Conservation (phyloP, 169 alveolate genomes). For the Eimeria tenella region DNA sequence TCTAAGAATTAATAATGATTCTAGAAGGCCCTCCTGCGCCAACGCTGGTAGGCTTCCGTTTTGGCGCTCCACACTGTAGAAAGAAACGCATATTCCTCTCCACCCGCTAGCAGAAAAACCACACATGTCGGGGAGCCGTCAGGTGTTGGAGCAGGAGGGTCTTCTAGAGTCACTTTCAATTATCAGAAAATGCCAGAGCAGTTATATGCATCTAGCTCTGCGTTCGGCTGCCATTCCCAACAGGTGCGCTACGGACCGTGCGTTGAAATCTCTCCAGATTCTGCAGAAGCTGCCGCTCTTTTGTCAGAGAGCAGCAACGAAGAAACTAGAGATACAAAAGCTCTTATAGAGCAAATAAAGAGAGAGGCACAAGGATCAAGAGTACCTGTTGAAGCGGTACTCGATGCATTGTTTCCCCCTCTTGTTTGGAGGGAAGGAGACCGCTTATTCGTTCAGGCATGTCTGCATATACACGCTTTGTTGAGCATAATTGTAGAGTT, state of each 20-base stretch:
- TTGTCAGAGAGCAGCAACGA: constrained; percentile 8
- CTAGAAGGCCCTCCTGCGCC: constrained; percentile 64
- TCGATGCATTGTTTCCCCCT: constrained; percentile 75
- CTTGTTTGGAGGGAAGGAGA: constrained; percentile 68
- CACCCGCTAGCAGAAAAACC: background rate
- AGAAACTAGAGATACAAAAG: constrained; percentile 40
- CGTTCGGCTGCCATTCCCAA: background rate
- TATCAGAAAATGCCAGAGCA: background rate
- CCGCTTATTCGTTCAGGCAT: constrained; percentile 62
- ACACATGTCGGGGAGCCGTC: background rate
- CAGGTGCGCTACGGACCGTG: constrained; percentile 72
- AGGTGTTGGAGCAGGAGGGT: background rate
- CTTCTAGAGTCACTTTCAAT: background rate
- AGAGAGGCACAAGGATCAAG: constrained; percentile 69
- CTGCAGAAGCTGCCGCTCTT: constrained; percentile 39
- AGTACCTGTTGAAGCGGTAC: constrained; percentile 64
- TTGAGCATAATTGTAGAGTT: too few relatives aligned
- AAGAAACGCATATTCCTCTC: background rate
- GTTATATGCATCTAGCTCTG: background rate
- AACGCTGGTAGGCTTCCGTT: background rate
- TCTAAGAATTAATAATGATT: background rate
- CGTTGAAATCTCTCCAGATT: constrained; percentile 45
- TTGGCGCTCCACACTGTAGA: background rate
- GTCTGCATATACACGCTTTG: background rate
- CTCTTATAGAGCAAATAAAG: constrained; percentile 5